Percentiles rank a stretch among this genome's conserved stretches.
Conservation (phyloP, 176 grass and related monocot species). For the Thalia dealbata region DNA sequence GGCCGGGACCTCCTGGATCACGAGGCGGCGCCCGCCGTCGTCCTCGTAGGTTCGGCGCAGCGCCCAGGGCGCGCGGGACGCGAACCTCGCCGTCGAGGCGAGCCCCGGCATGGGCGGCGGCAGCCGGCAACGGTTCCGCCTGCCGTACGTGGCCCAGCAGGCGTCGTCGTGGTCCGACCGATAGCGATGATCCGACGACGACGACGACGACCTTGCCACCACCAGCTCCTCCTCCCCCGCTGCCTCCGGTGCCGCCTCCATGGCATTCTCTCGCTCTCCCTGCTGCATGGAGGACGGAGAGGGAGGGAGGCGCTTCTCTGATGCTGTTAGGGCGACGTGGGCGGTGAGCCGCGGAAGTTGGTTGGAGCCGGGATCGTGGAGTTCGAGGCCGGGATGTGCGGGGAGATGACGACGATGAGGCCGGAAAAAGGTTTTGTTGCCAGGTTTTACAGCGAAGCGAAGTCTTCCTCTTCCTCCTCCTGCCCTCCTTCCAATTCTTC, state of each 20-base stretch:
- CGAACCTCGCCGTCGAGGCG: conserved; percentile 15
- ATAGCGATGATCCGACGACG: too few species aligned
- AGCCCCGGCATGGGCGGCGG: conserved; percentile 50
- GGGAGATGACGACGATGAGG: too few species aligned
- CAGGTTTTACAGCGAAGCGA: too few species aligned
- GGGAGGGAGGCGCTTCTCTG: neutral
- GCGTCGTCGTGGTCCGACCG: neutral
- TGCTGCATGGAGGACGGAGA: neutral
- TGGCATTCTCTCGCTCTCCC: neutral
- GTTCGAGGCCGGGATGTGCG: too few species aligned
- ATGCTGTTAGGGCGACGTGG: neutral
- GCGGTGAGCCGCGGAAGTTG: too few species aligned
- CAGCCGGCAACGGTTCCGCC: conserved; percentile 6
- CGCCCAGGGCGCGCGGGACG: conserved; percentile 15
- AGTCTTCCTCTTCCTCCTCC: too few species aligned
- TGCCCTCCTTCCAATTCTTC: too few species aligned
- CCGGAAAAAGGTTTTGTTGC: too few species aligned
- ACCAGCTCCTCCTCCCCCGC: neutral
- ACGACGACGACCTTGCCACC: neutral
- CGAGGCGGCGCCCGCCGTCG: conserved; percentile 21
- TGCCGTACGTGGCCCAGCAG: conserved; percentile 32
- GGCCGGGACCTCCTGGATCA: neutral
- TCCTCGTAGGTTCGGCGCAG: conserved; percentile 27
- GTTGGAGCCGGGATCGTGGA: too few species aligned
- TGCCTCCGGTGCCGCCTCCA: neutral